phyloP scores from a whole-genome alignment of 1,284 basidiomycete genomes.

The Tranzscheliella williamsii region DNA sequence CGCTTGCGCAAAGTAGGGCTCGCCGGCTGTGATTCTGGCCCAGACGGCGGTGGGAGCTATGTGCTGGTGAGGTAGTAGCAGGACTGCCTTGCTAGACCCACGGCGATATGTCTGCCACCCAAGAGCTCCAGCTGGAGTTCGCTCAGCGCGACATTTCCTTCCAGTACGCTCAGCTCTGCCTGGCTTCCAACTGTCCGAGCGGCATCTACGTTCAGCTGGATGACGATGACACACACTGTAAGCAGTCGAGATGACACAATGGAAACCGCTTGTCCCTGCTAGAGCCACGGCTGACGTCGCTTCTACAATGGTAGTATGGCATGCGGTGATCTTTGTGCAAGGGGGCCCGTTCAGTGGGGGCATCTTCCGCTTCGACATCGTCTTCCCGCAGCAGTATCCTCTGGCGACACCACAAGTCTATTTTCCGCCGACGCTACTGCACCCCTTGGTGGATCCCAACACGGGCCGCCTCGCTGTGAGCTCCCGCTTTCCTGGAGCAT shows the following conservation, averaged over 20 bases:
- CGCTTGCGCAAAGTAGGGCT: too few species aligned
- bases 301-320: constrained; percentile 39
- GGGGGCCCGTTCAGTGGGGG: constrained; percentile 38
- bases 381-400: constrained; percentile 32
- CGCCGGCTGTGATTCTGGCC: too few species aligned
- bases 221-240: constrained; percentile 32
- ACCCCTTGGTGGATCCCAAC: constrained; percentile 44
- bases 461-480: constrained; percentile 25
- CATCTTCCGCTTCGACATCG: constrained; percentile 49
- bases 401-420: constrained; percentile 33
- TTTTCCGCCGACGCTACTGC: constrained; percentile 39
- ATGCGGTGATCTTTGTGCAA: constrained; percentile 41
- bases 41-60: too few species aligned
- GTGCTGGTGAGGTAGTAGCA: too few species aligned
- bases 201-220: constrained; percentile 41
- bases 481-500: constrained; percentile 18
- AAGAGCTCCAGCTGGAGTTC: constrained; percentile 26
- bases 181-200: constrained; percentile 28
- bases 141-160: constrained; percentile 40
- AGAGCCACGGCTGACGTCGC: neutral
- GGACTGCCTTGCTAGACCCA: neutral
- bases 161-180: constrained; percentile 34
- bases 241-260: neutral
- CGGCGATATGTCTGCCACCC: constrained; percentile 12
- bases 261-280: too few species aligned